Evolutionary conservation across 2,329 filamentous ascomycete genomes (phyloP).

Genomic region (Aschersonia sp.): DNA sequence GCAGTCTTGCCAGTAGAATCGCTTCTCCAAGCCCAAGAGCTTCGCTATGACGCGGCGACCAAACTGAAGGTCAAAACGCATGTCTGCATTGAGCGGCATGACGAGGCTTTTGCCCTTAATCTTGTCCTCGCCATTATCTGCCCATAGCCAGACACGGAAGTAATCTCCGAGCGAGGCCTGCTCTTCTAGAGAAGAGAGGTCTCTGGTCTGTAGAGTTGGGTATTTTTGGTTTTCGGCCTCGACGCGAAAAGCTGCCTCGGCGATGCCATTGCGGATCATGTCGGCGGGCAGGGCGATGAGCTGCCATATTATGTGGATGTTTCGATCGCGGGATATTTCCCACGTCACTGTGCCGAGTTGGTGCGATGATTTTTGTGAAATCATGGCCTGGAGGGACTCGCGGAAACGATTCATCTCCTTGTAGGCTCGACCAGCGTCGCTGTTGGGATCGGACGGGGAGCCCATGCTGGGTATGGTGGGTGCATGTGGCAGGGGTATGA

Average conservation of each 20-base stretch:
- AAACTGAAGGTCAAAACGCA: conserved; percentile 83
- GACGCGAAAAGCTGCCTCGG: conserved; percentile 79
- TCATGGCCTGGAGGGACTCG: conserved; percentile 63
- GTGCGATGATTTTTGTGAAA: conserved; percentile 37
- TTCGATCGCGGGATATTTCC: conserved; percentile 71
- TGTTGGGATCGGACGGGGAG: conserved; percentile 31
- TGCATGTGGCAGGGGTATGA: conserved; percentile 75
- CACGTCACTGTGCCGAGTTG: conserved; percentile 75
- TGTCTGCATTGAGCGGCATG: conserved; percentile 55
- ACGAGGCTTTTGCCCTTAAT: conserved; percentile 52
- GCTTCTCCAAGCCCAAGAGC: conserved; percentile 61
- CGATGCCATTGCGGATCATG: conserved; percentile 55
- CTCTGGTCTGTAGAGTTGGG: conserved; percentile 32
- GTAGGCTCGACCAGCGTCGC: conserved; percentile 46
- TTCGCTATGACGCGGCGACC: conserved; percentile 79
- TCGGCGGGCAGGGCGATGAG: conserved; percentile 62
- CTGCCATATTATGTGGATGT: conserved; percentile 91
- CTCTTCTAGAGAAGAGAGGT: conserved; percentile 31
- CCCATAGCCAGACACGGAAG: conserved; percentile 74
- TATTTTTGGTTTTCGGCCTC: conserved; percentile 63
- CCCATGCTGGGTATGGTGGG: conserved; percentile 59
- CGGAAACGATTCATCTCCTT: conserved; percentile 76
- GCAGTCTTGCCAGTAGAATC: conserved; percentile 78
- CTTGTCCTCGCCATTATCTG: conserved; percentile 34
- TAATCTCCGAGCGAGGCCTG: conserved; percentile 44